Evolutionary conservation across 192 early-diverging fungal genomes (phyloP), one percentile per base, ranked within the genome.

Genomic region (Linnemannia hyalina): DNA sequence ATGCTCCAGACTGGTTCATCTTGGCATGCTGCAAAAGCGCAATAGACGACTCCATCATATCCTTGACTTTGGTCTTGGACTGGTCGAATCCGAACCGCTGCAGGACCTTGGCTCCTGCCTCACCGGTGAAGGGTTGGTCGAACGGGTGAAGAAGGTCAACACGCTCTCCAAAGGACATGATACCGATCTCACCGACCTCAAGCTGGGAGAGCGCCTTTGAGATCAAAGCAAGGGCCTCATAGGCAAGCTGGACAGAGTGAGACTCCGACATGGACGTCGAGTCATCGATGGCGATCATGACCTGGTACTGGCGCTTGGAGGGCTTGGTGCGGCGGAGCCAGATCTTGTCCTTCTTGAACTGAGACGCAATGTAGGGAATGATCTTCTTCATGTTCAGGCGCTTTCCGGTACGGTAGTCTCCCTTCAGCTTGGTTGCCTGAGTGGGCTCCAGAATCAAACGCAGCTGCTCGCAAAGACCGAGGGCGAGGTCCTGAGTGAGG

Each of bases 321-420:
- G 97, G 98, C 88, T 98, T 98, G 32, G 98, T 99, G 68, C 99
- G 94, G 13, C 98, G 93, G 76, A 99, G 89, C 99, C 99, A 99
- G 81, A 99, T 99, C 92, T 99, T 99, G 90, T 99, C 99, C 90
- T 99, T 99, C 90, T 98, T 98, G 93, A 98, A 99, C 86, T 98
- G 95, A 55, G 94, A 95, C 11, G 99, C 99, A 91, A 99, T 99
- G 79, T 99, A 99, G 18, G 99, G 97, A 84, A 99, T 99, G 70
- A 99, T 97, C 89, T 97, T 98, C 81, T 97, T 96, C 99, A 99
- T 99, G 89, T 98, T 99, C 36, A 99, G 94, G 13, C 99, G 95
- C 89, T 99, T 99, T 74, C 99, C 99, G 44, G 97, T 99, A 54
- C 96, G 93, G 88, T 99, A 99, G 91, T 99, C 99, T 63, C 99